Percentiles rank a stretch among this genome's conserved stretches.
Evolutionary conservation across 495 filamentous ascomycete genomes (phyloP).

Genomic region (Xylona heveae): DNA sequence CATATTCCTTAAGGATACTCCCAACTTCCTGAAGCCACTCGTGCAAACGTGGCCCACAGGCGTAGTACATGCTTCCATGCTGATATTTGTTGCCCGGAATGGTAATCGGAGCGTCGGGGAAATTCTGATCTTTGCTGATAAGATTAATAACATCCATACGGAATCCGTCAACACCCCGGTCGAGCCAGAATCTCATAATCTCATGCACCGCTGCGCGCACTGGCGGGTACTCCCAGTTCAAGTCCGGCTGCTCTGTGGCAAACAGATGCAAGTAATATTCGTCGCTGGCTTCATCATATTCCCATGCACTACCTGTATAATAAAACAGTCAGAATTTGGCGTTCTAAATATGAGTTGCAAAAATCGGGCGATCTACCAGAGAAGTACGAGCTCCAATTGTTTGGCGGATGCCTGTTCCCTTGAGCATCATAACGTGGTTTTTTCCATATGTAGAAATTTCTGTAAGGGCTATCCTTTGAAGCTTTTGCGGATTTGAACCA

Average conservation of each 20-base stretch:
- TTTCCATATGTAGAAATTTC: slow-evolving; percentile 59
- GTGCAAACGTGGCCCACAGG: slow-evolving; percentile 43
- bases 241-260: slow-evolving; percentile 41
- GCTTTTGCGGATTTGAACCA: slow-evolving; percentile 52
- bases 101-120: slow-evolving; percentile 31
- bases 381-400: slow-evolving; percentile 44
- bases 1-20: slow-evolving; percentile 40
- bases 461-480: slow-evolving; percentile 35
- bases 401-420: slow-evolving; percentile 42
- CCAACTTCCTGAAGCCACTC: slow-evolving; percentile 41
- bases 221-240: slow-evolving; percentile 51
- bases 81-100: slow-evolving; percentile 28
- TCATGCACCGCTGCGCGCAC: slow-evolving; percentile 42
- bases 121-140: slow-evolving; percentile 37
- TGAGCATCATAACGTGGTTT: slow-evolving; percentile 30
- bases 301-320: slow-evolving; percentile 36
- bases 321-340: too few relatives aligned
- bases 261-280: slow-evolving; percentile 59
- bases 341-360: too few relatives aligned
- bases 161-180: slow-evolving; percentile 47
- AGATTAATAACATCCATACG: slow-evolving; percentile 48
- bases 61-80: slow-evolving; percentile 31
- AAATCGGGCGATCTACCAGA: too few relatives aligned
- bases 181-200: slow-evolving; percentile 51
- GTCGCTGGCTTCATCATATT: slow-evolving; percentile 36